phyloP scores from a whole-genome alignment of 1,284 basidiomycete genomes.

The Rhodotorula sp. region DNA sequence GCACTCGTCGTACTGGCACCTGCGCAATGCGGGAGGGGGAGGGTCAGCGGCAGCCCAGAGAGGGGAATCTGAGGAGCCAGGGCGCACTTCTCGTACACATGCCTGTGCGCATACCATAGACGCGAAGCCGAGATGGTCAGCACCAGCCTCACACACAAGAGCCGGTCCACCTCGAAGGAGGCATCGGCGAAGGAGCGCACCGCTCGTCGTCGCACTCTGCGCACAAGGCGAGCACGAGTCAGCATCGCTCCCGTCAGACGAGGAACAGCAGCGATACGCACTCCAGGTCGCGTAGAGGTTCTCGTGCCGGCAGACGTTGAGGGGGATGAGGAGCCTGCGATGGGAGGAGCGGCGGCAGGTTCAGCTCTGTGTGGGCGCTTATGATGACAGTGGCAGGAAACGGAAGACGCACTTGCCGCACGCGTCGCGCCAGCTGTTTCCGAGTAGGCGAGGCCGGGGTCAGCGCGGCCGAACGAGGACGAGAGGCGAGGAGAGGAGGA shows the following conservation, averaged over 20 bases:
- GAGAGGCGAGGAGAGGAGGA: neutral
- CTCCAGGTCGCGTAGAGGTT: slow-evolving; percentile 47
- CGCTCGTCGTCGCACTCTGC: slow-evolving; percentile 47
- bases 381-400: neutral
- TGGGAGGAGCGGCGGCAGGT: neutral
- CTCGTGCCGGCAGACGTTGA: slow-evolving; percentile 48
- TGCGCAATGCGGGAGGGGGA: slow-evolving; percentile 1
- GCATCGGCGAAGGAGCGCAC: slow-evolving; percentile 9
- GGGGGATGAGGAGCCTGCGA: slow-evolving; percentile 41
- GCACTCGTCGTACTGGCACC: slow-evolving; percentile 49
- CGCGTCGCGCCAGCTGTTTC: slow-evolving; percentile 46
- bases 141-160: neutral
- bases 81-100: slow-evolving; percentile 47
- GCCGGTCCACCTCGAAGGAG: neutral
- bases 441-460: neutral
- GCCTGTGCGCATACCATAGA: slow-evolving; percentile 20
- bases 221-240: neutral
- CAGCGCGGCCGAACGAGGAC: neutral
- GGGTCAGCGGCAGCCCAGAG: neutral
- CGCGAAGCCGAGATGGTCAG: neutral
- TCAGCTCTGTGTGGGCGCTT: neutral
- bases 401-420: slow-evolving; percentile 38
- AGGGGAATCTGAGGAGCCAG: neutral
- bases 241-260: neutral
- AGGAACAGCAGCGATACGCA: slow-evolving; percentile 14